Percentiles rank a stretch among this genome's conserved stretches.
These are phyloP conservation scores for Diaporthe velutina DNA, from an alignment of 2,329 filamentous ascomycete species.

Conservation along the genomic window DNA sequence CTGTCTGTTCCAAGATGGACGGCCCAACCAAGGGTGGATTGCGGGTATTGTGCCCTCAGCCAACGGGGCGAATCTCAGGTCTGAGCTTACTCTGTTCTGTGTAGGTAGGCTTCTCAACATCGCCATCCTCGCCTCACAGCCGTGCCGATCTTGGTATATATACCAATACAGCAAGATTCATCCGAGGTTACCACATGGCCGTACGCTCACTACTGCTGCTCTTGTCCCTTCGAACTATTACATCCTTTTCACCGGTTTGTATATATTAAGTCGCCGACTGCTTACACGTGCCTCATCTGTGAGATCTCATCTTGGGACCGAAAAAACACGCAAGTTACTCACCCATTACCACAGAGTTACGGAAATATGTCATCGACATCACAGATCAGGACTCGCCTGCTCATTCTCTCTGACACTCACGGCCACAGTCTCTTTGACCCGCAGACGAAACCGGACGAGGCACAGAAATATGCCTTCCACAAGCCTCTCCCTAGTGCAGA, in stretches of 20 bases:
- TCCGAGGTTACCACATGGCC: neutral
- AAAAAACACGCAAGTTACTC: neutral
- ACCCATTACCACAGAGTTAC: neutral
- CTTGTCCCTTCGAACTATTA: neutral
- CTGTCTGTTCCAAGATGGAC: neutral
- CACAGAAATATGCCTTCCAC: slow-evolving; percentile 27
- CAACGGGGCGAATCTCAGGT: slow-evolving; percentile 8
- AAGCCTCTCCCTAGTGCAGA: slow-evolving; percentile 33
- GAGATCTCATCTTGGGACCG: neutral
- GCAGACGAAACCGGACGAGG: neutral
- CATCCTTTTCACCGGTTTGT: neutral
- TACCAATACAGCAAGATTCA: neutral
- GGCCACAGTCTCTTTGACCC: slow-evolving; percentile 26
- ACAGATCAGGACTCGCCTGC: slow-evolving; percentile 36
- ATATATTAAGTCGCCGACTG: neutral
- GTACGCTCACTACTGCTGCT: neutral
- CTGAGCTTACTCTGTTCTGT: slow-evolving; percentile 10
- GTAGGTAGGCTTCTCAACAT: slow-evolving; percentile 22
- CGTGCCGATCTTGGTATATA: neutral
- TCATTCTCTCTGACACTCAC: slow-evolving; percentile 40
- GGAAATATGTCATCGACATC: neutral
- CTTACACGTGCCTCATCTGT: neutral
- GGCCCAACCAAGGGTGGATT: slow-evolving; percentile 18
- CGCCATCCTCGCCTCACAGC: neutral
- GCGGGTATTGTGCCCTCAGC: slow-evolving; percentile 17